Base-by-base conservation (phyloP, 2,329 filamentous ascomycete genomes). In the Epichloe scottii region DNA sequence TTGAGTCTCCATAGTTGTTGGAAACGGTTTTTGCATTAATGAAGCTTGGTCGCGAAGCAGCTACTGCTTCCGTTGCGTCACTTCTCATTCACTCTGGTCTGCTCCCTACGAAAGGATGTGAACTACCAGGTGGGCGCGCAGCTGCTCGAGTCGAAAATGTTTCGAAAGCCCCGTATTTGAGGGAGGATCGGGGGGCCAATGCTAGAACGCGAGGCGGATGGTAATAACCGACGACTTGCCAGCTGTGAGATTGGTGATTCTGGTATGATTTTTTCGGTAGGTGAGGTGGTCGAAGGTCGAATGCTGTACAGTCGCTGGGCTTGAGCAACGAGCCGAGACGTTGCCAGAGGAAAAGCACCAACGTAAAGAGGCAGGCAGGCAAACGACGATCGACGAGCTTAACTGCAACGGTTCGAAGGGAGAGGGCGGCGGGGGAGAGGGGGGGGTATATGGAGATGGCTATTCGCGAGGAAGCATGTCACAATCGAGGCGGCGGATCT, bases 1-100 rank as follows among this genome's bases (percentile, higher is more conserved):
- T 51, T 58, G 56, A 41, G 53, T 44, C 46, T 59, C 56, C 57
- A 59, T 60, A 40, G 43, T 47, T 23, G 12, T 7, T 30, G 30
- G 10, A 30, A 15, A 19, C 14, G 26, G 15, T 3, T 11, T 38
- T 43, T 43, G 48, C 34, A 41, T n/a, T 17, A 3, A 40, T 26
- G 19, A 15, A 30, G 30, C 30, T 30, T 39, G n/a, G 23, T 33
- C 26, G 37, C n/a, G 3, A 23, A 33, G 15, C 11, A 19, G 46
- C 23, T 26, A 34, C 17, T 19, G 21, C n/a, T 15, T 34, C 23
- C 4, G 30, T 42, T 11, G 47, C 5, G 12, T 48, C 38, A n/a
- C 47, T n/a, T 23, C 8, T 35, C 17, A 35, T 17, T 43, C 39
- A 49, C 30, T 34, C 39, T 21, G 30, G 19, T 8, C 23, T n/a